phyloP scores from a whole-genome alignment of 176 grass and related monocot species.

The Triticum urartu region DNA sequence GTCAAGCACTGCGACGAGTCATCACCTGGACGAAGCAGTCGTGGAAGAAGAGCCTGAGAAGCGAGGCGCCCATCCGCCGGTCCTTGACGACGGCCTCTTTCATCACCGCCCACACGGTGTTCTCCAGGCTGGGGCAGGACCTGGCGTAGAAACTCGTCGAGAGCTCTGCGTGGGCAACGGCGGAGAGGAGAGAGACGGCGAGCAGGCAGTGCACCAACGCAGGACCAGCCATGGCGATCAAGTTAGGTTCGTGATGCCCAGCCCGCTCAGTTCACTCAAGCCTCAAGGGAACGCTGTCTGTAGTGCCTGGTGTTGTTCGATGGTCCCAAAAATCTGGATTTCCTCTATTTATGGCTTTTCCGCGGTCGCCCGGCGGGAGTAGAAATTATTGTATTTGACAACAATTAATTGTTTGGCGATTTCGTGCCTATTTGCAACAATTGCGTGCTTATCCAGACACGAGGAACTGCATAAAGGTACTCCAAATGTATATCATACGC shows the following conservation, averaged over 20 bases:
- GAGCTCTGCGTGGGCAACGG: constrained; percentile 36
- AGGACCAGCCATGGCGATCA: constrained; percentile 29
- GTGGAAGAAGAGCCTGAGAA: constrained; percentile 82
- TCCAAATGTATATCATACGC: no score
- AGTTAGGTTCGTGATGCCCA: neutral
- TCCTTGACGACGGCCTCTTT: constrained; percentile 34
- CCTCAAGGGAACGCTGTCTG: no score
- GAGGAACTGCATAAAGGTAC: no score
- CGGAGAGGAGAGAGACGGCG: constrained; percentile 29
- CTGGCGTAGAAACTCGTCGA: constrained; percentile 45
- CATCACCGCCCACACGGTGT: constrained; percentile 45
- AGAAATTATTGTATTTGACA: neutral
- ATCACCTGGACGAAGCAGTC: constrained; percentile 69
- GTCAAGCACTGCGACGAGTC: neutral
- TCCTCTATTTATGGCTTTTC: neutral
- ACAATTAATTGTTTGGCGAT: neutral
- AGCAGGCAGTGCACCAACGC: constrained; percentile 18
- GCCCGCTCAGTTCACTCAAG: neutral
- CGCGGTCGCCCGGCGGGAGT: neutral
- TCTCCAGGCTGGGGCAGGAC: constrained; percentile 57
- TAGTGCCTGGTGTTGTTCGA: neutral
- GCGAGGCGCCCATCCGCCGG: constrained; percentile 56
- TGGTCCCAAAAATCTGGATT: neutral
- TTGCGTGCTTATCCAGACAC: neutral
- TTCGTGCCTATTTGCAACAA: neutral